Conservation (phyloP, 2,329 filamentous ascomycete species). For the Aspergillus ibericus region DNA sequence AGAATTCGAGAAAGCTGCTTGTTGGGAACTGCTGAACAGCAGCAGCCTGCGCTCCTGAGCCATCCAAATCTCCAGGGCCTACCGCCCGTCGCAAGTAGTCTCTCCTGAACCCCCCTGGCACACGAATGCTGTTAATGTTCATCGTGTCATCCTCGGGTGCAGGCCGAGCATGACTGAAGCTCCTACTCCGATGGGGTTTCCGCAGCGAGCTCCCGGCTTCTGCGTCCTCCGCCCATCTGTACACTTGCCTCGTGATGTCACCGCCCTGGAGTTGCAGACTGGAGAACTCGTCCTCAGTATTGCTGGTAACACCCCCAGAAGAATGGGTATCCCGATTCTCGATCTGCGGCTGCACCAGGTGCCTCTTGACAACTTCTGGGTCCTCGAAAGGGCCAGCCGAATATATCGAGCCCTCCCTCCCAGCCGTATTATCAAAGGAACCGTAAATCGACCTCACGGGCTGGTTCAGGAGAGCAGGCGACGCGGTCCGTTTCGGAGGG, state of each 20-base stretch:
- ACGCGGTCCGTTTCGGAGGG: slow-evolving; percentile 55
- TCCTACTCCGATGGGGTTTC: slow-evolving; percentile 76
- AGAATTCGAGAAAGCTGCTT: slow-evolving; percentile 90
- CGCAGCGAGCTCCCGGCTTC: slow-evolving; percentile 61
- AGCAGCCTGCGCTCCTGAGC: slow-evolving; percentile 38
- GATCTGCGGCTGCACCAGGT: slow-evolving; percentile 71
- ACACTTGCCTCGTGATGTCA: slow-evolving; percentile 91
- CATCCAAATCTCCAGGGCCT: slow-evolving; percentile 47
- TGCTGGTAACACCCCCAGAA: slow-evolving; percentile 37
- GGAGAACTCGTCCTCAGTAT: slow-evolving; percentile 79
- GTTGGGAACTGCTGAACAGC: slow-evolving; percentile 67
- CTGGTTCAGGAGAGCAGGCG: slow-evolving; percentile 56
- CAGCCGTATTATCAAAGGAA: slow-evolving; percentile 73
- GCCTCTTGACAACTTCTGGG: slow-evolving; percentile 84
- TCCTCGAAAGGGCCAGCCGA: slow-evolving; percentile 71
- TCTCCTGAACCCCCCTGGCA: slow-evolving; percentile 89
- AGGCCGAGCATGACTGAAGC: slow-evolving; percentile 75
- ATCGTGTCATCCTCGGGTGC: slow-evolving; percentile 76
- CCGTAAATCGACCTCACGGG: slow-evolving; percentile 73
- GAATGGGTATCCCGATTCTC: slow-evolving; percentile 32
- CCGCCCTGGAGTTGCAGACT: slow-evolving; percentile 90
- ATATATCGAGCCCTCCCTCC: slow-evolving; percentile 46
- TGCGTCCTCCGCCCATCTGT: slow-evolving; percentile 91
- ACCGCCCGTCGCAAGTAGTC: slow-evolving; percentile 80
- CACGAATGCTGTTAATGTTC: slow-evolving; percentile 86